Percentiles rank a stretch among this genome's conserved stretches.
These are phyloP conservation scores for Aspergillus pseudoviridinutans DNA, from an alignment of 2,329 filamentous ascomycete genomes.

Conservation along the genomic window DNA sequence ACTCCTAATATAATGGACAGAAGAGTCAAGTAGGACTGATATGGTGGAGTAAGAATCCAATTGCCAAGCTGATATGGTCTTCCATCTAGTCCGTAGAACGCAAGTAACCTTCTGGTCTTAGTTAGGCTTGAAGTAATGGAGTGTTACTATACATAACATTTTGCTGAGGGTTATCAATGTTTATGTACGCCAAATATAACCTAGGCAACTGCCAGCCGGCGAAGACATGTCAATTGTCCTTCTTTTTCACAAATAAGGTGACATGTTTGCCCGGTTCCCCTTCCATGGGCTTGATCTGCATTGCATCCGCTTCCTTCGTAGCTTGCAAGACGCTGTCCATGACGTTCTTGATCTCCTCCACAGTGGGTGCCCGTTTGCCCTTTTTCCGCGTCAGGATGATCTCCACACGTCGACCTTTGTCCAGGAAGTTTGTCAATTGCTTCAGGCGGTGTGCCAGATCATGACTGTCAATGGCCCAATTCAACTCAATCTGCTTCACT, in stretches of 20 bases:
- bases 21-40: background rate
- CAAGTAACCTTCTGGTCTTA: background rate
- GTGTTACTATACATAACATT: background rate
- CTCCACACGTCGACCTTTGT: conserved; percentile 71
- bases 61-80: background rate
- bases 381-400: conserved; percentile 66
- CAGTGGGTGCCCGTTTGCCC: conserved; percentile 56
- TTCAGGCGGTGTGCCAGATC: conserved; percentile 71
- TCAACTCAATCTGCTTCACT: conserved; percentile 78
- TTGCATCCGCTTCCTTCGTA: conserved; percentile 40
- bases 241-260: conserved; percentile 35
- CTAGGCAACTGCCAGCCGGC: background rate
- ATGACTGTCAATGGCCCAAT: conserved; percentile 76
- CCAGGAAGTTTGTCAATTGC: conserved; percentile 65
- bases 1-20: background rate
- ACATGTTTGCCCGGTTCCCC: conserved; percentile 38
- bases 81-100: background rate
- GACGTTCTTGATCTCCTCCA: conserved; percentile 58
- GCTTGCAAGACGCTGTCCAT: conserved; percentile 49
- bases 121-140: background rate
- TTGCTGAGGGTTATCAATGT: background rate
- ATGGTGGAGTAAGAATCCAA: background rate
- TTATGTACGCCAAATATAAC: conserved; percentile 13
- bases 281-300: conserved; percentile 40
- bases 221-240: conserved; percentile 9